These are phyloP conservation scores for Gentiana macrophylla DNA, from an alignment of 257 asterid species.

Conservation along the genomic window DNA sequence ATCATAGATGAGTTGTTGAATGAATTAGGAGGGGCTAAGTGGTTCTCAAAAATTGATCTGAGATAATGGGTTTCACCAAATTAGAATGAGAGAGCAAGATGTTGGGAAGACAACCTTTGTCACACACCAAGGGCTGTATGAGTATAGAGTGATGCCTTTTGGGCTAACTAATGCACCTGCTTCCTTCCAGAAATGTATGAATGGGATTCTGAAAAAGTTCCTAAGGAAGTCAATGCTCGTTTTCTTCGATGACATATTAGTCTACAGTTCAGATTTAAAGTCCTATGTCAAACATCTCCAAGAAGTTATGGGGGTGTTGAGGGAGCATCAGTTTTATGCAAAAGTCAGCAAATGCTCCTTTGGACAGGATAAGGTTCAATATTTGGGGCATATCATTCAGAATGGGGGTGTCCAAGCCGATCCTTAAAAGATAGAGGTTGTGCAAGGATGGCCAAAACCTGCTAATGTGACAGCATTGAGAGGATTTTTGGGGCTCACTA, in stretches of 20 bases:
- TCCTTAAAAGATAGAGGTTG: background rate
- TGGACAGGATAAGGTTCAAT: background rate
- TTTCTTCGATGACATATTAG: conserved; percentile 2
- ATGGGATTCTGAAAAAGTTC: background rate
- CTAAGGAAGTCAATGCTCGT: background rate
- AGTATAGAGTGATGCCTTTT: background rate
- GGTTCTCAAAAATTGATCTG: background rate
- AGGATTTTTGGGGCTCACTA: background rate
- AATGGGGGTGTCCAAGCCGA: background rate
- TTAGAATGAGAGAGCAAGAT: background rate
- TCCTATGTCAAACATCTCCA: background rate
- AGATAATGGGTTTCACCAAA: background rate
- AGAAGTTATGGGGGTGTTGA: background rate
- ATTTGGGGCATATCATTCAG: background rate
- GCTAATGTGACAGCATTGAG: background rate
- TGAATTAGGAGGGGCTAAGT: background rate
- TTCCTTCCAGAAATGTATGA: background rate
- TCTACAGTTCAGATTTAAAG: background rate
- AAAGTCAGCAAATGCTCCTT: background rate
- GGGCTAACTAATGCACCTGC: background rate
- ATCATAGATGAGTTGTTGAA: background rate
- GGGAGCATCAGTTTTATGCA: background rate
- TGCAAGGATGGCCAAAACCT: background rate
- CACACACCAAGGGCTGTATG: background rate
- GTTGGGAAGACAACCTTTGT: background rate